Evolutionary conservation across 2,329 filamentous ascomycete genomes (phyloP).

Genomic region (Cladosporium oxysporum): DNA sequence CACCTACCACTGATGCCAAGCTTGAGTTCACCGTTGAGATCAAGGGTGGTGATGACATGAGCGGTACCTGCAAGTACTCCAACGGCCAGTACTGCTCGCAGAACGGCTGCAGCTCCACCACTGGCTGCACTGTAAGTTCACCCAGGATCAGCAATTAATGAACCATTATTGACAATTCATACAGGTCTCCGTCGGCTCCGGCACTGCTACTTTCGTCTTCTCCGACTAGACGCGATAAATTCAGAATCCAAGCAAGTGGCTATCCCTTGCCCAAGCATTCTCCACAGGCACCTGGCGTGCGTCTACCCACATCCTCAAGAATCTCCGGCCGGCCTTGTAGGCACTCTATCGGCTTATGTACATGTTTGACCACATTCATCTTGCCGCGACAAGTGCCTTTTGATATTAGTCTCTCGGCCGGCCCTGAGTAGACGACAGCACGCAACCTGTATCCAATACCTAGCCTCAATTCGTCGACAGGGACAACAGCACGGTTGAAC

Average conservation of each 20-base stretch:
- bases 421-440: constrained; percentile 13
- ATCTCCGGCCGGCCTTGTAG: constrained; percentile 16
- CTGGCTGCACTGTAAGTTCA: constrained; percentile 77
- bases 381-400: constrained; percentile 4
- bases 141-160: background rate
- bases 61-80: constrained; percentile 64
- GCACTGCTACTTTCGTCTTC: constrained; percentile 53
- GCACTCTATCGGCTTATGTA: constrained; percentile 17
- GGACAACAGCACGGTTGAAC: constrained; percentile 19
- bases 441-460: constrained; percentile 6
- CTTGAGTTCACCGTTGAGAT: constrained; percentile 82
- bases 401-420: constrained; percentile 11
- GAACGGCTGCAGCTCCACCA: constrained; percentile 49
- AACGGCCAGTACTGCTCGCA: constrained; percentile 63
- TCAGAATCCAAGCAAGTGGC: constrained; percentile 1
- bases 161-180: constrained; percentile 23
- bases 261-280: background rate
- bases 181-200: constrained; percentile 52
- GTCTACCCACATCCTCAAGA: constrained; percentile 12
- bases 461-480: constrained; percentile 9
- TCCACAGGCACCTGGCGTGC: constrained; percentile 17
- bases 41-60: constrained; percentile 60
- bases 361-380: constrained; percentile 12
- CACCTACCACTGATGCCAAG: constrained; percentile 67
- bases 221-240: constrained; percentile 21